A percentile compares a stretch with the other conserved stretches of the same genome.
phyloP scores from a whole-genome alignment of 2,329 filamentous ascomycete genomes.

The Fusarium duplospermum region DNA sequence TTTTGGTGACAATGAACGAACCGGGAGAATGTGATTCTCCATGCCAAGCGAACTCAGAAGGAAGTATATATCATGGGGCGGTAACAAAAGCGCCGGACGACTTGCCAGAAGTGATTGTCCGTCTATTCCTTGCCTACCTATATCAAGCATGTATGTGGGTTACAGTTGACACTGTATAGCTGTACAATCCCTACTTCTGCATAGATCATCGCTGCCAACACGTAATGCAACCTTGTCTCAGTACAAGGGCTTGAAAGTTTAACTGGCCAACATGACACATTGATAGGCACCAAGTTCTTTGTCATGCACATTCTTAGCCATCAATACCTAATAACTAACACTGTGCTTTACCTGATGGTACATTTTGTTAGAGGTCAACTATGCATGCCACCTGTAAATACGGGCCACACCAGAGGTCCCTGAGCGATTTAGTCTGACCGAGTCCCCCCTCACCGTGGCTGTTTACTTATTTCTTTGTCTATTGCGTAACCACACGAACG shows the following conservation, averaged over 20 bases:
- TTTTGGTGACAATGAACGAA: too few species aligned
- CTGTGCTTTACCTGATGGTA: not conserved
- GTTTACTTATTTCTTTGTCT: not conserved
- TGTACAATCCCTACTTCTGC: not conserved
- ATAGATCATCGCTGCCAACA: not conserved
- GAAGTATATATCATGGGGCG: too few species aligned
- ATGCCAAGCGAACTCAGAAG: too few species aligned
- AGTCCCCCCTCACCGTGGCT: not conserved
- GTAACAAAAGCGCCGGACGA: too few species aligned
- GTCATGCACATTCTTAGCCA: not conserved
- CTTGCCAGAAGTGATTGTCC: too few species aligned
- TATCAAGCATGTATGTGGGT: too few species aligned
- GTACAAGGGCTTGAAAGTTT: not conserved
- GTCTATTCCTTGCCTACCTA: too few species aligned
- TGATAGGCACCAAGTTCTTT: not conserved
- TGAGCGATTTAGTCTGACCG: not conserved
- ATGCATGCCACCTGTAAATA: not conserved
- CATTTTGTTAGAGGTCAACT: not conserved
- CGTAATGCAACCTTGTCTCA: not conserved
- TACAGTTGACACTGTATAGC: not conserved
- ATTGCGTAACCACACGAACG: not conserved
- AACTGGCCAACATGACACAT: not conserved
- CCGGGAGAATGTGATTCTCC: too few species aligned
- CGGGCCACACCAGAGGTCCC: not conserved
- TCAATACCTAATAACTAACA: not conserved